These are phyloP conservation scores for Saturnispora mendoncae DNA, from an alignment of 805 yeast species.

Conservation along the genomic window DNA sequence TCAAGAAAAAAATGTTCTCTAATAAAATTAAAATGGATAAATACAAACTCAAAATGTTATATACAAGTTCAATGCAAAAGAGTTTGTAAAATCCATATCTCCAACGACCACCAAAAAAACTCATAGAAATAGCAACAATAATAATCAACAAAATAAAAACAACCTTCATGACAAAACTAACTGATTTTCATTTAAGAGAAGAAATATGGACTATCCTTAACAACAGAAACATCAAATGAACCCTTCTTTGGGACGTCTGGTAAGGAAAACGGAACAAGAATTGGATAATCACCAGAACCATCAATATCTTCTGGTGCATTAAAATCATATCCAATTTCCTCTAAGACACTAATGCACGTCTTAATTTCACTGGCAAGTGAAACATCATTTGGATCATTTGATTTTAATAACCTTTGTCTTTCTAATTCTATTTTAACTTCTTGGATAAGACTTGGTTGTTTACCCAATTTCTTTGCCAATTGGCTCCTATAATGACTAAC, in stretches of 20 bases:
- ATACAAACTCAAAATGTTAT: neutral
- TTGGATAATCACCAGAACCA: constrained; percentile 26
- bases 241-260: constrained; percentile 77
- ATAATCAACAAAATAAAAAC: neutral
- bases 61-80: constrained; percentile 5
- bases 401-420: constrained; percentile 46
- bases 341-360: constrained; percentile 60
- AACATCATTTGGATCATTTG: constrained; percentile 42
- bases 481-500: constrained; percentile 42
- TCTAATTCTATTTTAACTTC: constrained; percentile 64
- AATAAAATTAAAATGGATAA: neutral
- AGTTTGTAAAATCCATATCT: neutral
- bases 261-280: constrained; percentile 59
- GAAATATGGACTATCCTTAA: constrained; percentile 71
- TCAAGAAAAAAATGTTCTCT: no score
- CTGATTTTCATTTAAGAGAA: constrained; percentile 32
- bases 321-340: constrained; percentile 20
- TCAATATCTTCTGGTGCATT: constrained; percentile 12
- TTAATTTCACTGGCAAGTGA: constrained; percentile 45
- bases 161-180: neutral
- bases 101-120: constrained; percentile 1
- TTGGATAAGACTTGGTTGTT: constrained; percentile 55
- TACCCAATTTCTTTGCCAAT: constrained; percentile 41
- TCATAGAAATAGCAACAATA: constrained; percentile 2
- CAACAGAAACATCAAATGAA: constrained; percentile 66